Percentiles rank a stretch among this genome's conserved stretches.
Evolutionary conservation across 2,329 filamentous ascomycete genomes (phyloP).

Genomic region (Colletotrichum filicis): DNA sequence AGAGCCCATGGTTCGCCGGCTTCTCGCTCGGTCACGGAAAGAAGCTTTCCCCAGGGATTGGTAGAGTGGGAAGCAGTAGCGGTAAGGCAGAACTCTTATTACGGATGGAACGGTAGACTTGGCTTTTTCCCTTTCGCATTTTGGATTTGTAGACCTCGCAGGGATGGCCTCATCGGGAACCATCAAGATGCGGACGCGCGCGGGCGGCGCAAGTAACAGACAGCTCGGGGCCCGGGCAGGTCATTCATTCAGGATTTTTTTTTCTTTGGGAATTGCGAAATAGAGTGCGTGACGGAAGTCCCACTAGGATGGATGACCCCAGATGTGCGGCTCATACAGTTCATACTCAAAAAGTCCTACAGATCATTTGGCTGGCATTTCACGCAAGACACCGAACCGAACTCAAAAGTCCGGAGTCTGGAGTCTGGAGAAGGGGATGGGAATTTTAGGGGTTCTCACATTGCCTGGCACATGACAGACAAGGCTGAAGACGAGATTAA

Average conservation of each 20-base stretch:
- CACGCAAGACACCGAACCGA: neutral
- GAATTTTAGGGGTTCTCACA: neutral
- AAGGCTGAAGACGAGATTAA: constrained; percentile 10
- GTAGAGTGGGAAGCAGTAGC: neutral
- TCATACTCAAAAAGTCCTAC: neutral
- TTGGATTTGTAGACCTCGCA: neutral
- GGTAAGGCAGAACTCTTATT: constrained; percentile 5
- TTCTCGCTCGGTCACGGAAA: neutral
- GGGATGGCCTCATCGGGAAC: constrained; percentile 2
- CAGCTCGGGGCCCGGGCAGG: neutral
- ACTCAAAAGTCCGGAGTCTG: neutral
- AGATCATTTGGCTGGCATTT: neutral
- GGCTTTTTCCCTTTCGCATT: neutral
- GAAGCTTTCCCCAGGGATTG: neutral
- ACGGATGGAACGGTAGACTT: neutral
- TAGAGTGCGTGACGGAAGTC: no score
- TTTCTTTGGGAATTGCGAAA: neutral
- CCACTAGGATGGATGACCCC: neutral
- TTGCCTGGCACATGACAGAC: neutral
- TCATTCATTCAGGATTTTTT: neutral
- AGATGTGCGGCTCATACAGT: neutral
- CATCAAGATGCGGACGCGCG: neutral
- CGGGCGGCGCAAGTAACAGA: neutral
- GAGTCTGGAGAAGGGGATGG: neutral
- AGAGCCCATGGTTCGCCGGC: no score